Evolutionary conservation across 169 alveolate genomes (phyloP).

Genomic region (Plasmodium reichenowi): DNA sequence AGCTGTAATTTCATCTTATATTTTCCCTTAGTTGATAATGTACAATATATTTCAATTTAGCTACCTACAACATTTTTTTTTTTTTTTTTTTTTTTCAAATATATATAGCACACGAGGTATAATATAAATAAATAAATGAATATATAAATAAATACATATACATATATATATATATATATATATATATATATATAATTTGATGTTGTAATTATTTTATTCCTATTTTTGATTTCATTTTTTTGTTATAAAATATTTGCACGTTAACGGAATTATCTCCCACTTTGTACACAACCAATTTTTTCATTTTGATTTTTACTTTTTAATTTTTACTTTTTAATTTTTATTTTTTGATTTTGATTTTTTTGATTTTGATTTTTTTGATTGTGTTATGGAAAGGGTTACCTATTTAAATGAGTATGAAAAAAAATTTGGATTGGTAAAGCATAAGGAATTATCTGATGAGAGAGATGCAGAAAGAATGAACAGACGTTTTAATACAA

Average conservation of each 20-base stretch:
- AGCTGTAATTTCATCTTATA: too few relatives aligned
- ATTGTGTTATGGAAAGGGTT: constrained; percentile 34
- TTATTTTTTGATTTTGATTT: neutral
- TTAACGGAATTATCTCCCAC: too few relatives aligned
- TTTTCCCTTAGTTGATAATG: too few relatives aligned
- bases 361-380: neutral
- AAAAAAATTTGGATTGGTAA: constrained; percentile 16
- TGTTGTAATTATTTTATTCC: neutral
- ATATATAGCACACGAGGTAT: neutral
- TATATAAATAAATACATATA: neutral
- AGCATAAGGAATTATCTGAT: neutral
- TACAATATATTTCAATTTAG: constrained; percentile 17
- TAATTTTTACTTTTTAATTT: neutral
- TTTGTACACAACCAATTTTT: too few relatives aligned
- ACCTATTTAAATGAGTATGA: constrained; percentile 21
- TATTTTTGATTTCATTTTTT: constrained; percentile 1
- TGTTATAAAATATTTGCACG: neutral
- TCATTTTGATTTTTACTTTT: neutral
- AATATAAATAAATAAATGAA: constrained; percentile 1
- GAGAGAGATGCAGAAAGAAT: constrained; percentile 1
- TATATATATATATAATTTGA: neutral
- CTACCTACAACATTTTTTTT: constrained; percentile 29
- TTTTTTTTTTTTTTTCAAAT: constrained; percentile 13
- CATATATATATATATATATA: neutral
- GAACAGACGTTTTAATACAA: neutral